phyloP scores from a whole-genome alignment of 306 rosid genomes.

The Inga oerstediana region DNA sequence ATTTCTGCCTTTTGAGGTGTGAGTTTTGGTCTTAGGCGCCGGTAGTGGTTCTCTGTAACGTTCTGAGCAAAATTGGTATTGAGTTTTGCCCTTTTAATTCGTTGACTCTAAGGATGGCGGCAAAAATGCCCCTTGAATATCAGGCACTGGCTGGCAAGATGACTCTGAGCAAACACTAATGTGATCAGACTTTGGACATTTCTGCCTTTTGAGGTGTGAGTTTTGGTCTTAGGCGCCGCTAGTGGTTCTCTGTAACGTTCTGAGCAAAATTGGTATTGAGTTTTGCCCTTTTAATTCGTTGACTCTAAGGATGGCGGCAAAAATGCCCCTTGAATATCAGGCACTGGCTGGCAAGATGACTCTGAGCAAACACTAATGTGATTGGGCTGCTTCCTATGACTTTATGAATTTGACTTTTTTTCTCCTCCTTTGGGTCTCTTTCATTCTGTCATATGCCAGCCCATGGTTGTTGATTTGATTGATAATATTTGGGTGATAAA shows the following conservation, averaged over 20 bases:
- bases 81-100: not conserved
- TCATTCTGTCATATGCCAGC: constrained; percentile 1
- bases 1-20: not conserved
- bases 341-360: constrained; percentile 21
- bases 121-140: constrained; percentile 18
- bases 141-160: not conserved
- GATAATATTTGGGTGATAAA: not conserved
- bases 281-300: not conserved
- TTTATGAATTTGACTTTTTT: not conserved
- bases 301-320: constrained; percentile 11
- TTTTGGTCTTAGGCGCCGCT: not conserved
- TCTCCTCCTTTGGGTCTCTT: not conserved
- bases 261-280: not conserved
- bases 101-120: constrained; percentile 5
- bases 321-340: constrained; percentile 12
- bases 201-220: not conserved
- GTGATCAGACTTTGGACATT: not conserved
- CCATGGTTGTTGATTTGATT: not conserved
- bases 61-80: constrained; percentile 6
- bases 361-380: constrained; percentile 21
- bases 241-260: not conserved
- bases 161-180: constrained; percentile 34
- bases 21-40: not conserved
- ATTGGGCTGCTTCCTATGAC: not conserved
- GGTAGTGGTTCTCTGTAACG: not conserved